These are phyloP conservation scores for Teunomyces gatunensis DNA, from an alignment of 805 yeast species.

Conservation along the genomic window DNA sequence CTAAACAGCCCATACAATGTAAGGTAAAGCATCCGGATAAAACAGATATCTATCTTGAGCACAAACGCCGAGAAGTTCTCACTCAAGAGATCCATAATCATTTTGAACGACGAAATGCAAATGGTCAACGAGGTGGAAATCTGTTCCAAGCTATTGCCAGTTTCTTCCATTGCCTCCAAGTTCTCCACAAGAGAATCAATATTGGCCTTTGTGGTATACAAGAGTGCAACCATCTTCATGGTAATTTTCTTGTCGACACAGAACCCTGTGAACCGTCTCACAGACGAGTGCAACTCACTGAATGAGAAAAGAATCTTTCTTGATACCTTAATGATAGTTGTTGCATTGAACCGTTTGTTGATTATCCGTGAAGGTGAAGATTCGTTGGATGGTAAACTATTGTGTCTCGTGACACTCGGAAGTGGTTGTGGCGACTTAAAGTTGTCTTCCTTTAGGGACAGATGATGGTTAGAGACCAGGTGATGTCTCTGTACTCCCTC, in stretches of 20 bases:
- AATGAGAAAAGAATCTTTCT: constrained; percentile 61
- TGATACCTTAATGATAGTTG: constrained; percentile 43
- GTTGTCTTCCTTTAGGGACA: background rate
- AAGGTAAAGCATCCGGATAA: constrained; percentile 60
- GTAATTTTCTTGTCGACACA: constrained; percentile 55
- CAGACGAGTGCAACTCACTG: constrained; percentile 61
- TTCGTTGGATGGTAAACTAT: constrained; percentile 8
- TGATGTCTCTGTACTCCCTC: constrained; percentile 7
- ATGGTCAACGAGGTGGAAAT: constrained; percentile 30
- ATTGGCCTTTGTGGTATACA: constrained; percentile 51
- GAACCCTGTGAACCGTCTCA: constrained; percentile 55
- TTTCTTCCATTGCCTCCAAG: constrained; percentile 50
- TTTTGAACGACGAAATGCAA: constrained; percentile 48
- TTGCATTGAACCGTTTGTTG: constrained; percentile 8
- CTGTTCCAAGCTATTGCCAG: constrained; percentile 27
- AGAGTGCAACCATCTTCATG: constrained; percentile 49
- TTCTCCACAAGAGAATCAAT: constrained; percentile 57
- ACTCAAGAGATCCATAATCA: constrained; percentile 47
- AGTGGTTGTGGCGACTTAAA: constrained; percentile 1
- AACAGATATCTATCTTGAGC: constrained; percentile 60
- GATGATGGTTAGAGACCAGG: constrained; percentile 4
- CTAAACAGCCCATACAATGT: constrained; percentile 60
- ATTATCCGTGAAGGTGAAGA: constrained; percentile 10
- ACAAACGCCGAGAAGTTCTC: constrained; percentile 49
- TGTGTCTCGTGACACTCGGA: constrained; percentile 1